Percentiles rank a stretch among this genome's conserved stretches.
These are phyloP conservation scores for Russula foetens DNA, from an alignment of 768 basidiomycete species.

Conservation along the genomic window DNA sequence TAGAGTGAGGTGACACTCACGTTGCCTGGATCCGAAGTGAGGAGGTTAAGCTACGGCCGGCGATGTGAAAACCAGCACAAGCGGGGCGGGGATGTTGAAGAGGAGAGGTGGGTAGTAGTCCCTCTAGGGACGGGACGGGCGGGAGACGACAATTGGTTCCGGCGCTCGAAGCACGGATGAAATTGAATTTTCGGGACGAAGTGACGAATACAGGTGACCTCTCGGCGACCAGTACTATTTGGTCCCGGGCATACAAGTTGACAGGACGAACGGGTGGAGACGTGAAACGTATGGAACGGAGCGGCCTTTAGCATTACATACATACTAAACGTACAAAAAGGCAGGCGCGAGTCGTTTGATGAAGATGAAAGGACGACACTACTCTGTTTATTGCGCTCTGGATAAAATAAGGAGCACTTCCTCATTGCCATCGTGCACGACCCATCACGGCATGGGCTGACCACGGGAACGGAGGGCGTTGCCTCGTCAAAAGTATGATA, in stretches of 20 bases:
- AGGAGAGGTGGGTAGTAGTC: neutral
- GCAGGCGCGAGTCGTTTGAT: neutral
- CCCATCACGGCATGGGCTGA: neutral
- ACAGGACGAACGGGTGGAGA: slow-evolving; percentile 1
- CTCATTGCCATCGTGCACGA: neutral
- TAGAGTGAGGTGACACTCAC: slow-evolving; percentile 1
- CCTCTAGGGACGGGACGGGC: slow-evolving; percentile 1
- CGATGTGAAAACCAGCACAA: slow-evolving; percentile 1
- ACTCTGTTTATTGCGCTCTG: neutral
- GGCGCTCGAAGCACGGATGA: slow-evolving; percentile 11
- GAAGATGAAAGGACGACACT: no score
- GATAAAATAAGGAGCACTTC: neutral
- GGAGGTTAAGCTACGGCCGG: neutral
- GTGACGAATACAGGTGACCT: slow-evolving; percentile 16
- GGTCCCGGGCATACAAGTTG: slow-evolving; percentile 14
- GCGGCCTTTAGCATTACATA: slow-evolving; percentile 16
- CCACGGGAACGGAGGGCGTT: neutral
- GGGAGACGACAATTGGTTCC: slow-evolving; percentile 9
- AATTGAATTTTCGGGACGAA: slow-evolving; percentile 18
- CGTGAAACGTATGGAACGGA: slow-evolving; percentile 16
- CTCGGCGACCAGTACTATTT: slow-evolving; percentile 21
- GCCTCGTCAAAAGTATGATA: neutral
- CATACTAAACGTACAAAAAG: neutral
- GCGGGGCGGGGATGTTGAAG: slow-evolving; percentile 11
- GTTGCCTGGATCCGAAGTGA: neutral